Evolutionary conservation across 2,329 filamentous ascomycete species (phyloP).

Genomic region (Botrytis tulipae): DNA sequence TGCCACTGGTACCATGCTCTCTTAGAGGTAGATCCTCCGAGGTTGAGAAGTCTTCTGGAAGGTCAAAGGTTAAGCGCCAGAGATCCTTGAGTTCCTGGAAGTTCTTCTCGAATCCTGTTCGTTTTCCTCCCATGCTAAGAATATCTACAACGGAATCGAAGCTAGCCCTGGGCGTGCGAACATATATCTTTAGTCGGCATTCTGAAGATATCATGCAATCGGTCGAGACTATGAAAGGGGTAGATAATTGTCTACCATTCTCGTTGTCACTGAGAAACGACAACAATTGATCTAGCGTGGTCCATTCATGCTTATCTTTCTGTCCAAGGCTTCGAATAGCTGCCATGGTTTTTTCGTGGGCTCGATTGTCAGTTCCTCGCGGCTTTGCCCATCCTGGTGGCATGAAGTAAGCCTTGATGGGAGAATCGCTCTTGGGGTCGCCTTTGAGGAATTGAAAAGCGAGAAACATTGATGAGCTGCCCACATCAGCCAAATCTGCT

Average conservation of each 20-base stretch:
- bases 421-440: conserved; percentile 7
- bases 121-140: background rate
- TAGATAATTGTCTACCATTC: background rate
- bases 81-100: background rate
- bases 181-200: conserved; percentile 4
- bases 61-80: background rate
- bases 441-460: background rate
- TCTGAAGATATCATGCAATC: conserved; percentile 1
- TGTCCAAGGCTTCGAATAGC: background rate
- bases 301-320: background rate
- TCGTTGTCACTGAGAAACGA: background rate
- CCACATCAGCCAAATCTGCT: background rate
- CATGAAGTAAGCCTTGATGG: background rate
- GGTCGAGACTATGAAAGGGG: conserved; percentile 4
- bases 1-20: background rate
- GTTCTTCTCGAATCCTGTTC: background rate
- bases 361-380: background rate
- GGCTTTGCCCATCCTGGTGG: background rate
- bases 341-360: background rate
- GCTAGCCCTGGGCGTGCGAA: conserved; percentile 3
- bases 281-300: background rate
- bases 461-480: conserved; percentile 3
- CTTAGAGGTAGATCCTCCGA: background rate
- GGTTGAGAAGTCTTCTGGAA: background rate
- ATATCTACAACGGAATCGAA: conserved; percentile 7